Evolutionary conservation across 1,139 yeast species (phyloP).

Genomic region (Saccharomyces pastorianus): DNA sequence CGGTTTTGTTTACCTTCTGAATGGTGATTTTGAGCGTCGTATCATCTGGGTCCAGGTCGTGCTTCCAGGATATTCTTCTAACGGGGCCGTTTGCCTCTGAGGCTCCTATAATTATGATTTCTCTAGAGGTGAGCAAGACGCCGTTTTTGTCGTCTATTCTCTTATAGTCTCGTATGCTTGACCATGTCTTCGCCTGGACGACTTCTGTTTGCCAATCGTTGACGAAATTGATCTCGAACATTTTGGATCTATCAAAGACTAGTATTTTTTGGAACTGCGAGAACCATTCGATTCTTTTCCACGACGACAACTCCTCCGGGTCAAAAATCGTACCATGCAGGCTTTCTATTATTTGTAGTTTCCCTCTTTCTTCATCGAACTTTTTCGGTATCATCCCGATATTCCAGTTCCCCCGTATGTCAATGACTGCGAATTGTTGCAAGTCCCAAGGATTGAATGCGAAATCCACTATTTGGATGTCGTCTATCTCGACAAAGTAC

Average conservation of each 20-base stretch:
- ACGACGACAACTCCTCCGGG: slow-evolving; percentile 46
- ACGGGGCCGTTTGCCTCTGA: slow-evolving; percentile 17
- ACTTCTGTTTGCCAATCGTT: slow-evolving; percentile 30
- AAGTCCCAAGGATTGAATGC: slow-evolving; percentile 38
- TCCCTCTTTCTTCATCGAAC: slow-evolving; percentile 7
- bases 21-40: slow-evolving; percentile 43
- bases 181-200: slow-evolving; percentile 52
- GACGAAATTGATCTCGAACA: slow-evolving; percentile 33
- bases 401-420: slow-evolving; percentile 46
- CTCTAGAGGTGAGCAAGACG: slow-evolving; percentile 53
- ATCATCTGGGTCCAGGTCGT: slow-evolving; percentile 48
- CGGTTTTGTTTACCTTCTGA: slow-evolving; percentile 9
- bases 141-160: slow-evolving; percentile 30
- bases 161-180: slow-evolving; percentile 42
- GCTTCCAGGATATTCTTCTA: slow-evolving; percentile 59
- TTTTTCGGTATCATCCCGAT: slow-evolving; percentile 32
- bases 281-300: slow-evolving; percentile 48
- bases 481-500: slow-evolving; percentile 20
- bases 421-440: slow-evolving; percentile 40
- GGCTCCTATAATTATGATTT: slow-evolving; percentile 42
- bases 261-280: slow-evolving; percentile 31
- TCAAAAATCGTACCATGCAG: slow-evolving; percentile 33
- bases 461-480: slow-evolving; percentile 40
- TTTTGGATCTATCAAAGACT: slow-evolving; percentile 40
- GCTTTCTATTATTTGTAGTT: slow-evolving; percentile 7